These are phyloP conservation scores for Coemansia sp. DNA, from an alignment of 192 early-diverging fungal genomes.

Conservation along the genomic window DNA sequence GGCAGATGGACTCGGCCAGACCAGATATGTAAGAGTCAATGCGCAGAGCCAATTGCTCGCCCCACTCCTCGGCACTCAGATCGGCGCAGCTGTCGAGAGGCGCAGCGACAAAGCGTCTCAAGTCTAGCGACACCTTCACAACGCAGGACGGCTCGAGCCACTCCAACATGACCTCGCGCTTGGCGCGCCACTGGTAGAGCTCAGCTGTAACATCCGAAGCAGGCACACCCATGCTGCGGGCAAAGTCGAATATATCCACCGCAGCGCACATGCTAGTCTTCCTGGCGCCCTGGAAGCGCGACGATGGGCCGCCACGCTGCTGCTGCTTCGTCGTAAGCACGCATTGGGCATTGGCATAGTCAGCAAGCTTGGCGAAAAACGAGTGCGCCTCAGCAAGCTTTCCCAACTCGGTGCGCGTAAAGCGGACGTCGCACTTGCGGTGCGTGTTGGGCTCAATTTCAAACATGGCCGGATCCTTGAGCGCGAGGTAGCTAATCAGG, in stretches of 20 bases:
- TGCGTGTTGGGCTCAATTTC: constrained; percentile 32
- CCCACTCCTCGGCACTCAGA: neutral
- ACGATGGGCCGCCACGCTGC: neutral
- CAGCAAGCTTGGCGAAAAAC: constrained; percentile 31
- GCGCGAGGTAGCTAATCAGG: constrained; percentile 39
- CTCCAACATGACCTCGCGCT: constrained; percentile 36
- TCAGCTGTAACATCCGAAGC: constrained; percentile 28
- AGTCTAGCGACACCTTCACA: constrained; percentile 32
- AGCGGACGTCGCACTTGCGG: constrained; percentile 34
- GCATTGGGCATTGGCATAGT: neutral
- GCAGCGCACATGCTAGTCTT: constrained; percentile 2
- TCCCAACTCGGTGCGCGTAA: constrained; percentile 32
- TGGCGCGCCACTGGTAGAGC: constrained; percentile 49
- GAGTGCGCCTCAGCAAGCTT: constrained; percentile 27
- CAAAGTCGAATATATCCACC: constrained; percentile 41
- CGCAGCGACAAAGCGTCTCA: constrained; percentile 14
- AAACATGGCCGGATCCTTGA: constrained; percentile 31
- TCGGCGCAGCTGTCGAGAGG: neutral
- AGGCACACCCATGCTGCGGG: constrained; percentile 1
- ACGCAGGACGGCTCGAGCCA: constrained; percentile 50
- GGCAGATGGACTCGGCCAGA: constrained; percentile 15
- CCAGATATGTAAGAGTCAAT: constrained; percentile 30
- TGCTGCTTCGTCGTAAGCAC: constrained; percentile 2
- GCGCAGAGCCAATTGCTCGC: constrained; percentile 25
- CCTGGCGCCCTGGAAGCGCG: constrained; percentile 7